Base-by-base conservation (phyloP, 2,329 filamentous ascomycete species). In the Orbilia javanica region DNA sequence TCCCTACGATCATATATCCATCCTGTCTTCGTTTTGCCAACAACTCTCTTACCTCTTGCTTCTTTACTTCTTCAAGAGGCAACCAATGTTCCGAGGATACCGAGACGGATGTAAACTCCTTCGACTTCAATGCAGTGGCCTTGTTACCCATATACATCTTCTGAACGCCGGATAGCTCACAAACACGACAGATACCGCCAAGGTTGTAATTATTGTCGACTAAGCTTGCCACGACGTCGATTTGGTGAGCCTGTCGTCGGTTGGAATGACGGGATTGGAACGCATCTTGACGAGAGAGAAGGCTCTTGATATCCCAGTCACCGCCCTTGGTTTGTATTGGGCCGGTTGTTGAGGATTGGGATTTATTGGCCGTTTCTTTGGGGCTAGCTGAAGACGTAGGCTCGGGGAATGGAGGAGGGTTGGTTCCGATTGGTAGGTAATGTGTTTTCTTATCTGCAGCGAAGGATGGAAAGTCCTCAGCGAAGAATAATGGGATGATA, bases 271-370 rank as follows among this genome's bases (percentile, higher is more conserved):
- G 82, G 79, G 27, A 68, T 82, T 82, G 22, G 20, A 62, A 73
- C 39, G 76, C 67, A 15, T 80, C 79, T 44, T 79, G 77, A 50
- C 70, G 25, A 44, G 79, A 73, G 79, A 84, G 71, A 76, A 83
- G 64, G 81, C 81, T 75, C 82, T 83, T 80, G 48, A 82, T 79
- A 44, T 86, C 85, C 81, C 85, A 86, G 18, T 84, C 83, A n/a
- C 84, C 82, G 55, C 84, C 84, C 83, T 88, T 88, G 4, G 86
- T 88, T 82, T 88, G 87, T 34, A 87, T 84, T n/a, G 86, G 84
- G 0, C 80, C 71, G n/a, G 53, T 42, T 57, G 52, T n/a, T 79
- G 73, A 25, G 52, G 31, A 29, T 42, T 27, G 57, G 29, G 67
- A 55, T 66, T 72, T 42, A 84, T 85, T 1, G 85, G 81, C 11